phyloP scores from a whole-genome alignment of 164 flowering plant species.

The Tinospora cordifolia region DNA sequence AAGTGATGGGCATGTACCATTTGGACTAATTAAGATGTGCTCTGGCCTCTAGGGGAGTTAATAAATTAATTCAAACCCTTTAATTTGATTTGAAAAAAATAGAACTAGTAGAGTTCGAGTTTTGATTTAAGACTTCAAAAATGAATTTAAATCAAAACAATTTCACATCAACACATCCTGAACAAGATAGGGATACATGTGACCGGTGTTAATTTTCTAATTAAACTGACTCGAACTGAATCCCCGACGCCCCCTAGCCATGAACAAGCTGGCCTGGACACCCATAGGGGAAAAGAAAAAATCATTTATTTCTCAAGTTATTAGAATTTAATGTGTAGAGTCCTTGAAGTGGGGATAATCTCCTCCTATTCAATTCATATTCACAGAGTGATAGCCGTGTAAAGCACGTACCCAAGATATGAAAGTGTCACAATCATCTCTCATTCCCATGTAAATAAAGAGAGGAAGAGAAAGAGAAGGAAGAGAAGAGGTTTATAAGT shows the following conservation, averaged over 20 bases:
- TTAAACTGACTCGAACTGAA: not conserved
- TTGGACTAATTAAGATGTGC: no score
- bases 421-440: not conserved
- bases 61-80: no score
- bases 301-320: not conserved
- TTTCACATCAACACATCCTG: not conserved
- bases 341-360: not conserved
- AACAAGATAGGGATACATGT: not conserved
- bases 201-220: not conserved
- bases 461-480: no score
- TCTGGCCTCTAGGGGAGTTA: no score
- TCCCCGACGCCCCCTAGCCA: not conserved
- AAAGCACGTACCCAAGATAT: not conserved
- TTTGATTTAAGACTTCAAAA: no score
- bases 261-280: not conserved
- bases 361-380: no score
- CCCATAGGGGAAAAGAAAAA: not conserved
- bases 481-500: no score
- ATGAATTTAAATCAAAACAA: not conserved
- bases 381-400: not conserved
- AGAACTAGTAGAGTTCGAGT: no score
- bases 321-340: not conserved
- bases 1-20: no score
- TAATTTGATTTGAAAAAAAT: no score
- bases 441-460: not conserved